These are phyloP conservation scores for Aspergillus asperescens DNA, from an alignment of 495 filamentous ascomycete species.

Conservation along the genomic window DNA sequence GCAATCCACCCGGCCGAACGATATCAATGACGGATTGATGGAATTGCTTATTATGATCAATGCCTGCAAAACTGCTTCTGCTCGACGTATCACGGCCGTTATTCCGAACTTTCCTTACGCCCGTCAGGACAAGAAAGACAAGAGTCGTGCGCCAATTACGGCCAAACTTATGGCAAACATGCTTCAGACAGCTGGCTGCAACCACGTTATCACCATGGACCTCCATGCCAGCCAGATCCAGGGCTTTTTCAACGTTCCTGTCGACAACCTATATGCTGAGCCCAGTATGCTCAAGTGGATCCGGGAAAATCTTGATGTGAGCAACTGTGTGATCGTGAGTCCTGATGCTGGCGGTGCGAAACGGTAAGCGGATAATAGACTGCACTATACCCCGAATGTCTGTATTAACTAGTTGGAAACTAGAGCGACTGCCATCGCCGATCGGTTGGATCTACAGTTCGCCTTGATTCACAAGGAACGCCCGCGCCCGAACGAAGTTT, in stretches of 20 bases:
- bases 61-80: conserved; percentile 95
- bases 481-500: conserved; percentile 89
- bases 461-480: conserved; percentile 99
- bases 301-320: conserved; percentile 72
- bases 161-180: conserved; percentile 97
- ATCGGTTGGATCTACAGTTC: conserved; percentile 88
- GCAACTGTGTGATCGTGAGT: conserved; percentile 89
- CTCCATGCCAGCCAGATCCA: conserved; percentile 59
- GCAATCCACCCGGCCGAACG: conserved; percentile 90
- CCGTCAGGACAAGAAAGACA: conserved; percentile 99
- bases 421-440: conserved; percentile 90
- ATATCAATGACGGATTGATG: conserved; percentile 98
- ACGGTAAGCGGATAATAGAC: conserved; percentile 53
- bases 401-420: neutral
- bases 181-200: conserved; percentile 87
- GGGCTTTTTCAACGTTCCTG: conserved; percentile 97
- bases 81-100: conserved; percentile 83
- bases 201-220: conserved; percentile 88
- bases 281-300: conserved; percentile 90
- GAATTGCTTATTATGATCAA: conserved; percentile 99
- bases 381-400: neutral
- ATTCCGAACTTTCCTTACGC: conserved; percentile 98
- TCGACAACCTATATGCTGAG: conserved; percentile 96
- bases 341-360: conserved; percentile 97
- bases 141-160: conserved; percentile 77